Conservation (phyloP, 2,329 filamentous ascomycete genomes). For the Trichoderma aggressivum region DNA sequence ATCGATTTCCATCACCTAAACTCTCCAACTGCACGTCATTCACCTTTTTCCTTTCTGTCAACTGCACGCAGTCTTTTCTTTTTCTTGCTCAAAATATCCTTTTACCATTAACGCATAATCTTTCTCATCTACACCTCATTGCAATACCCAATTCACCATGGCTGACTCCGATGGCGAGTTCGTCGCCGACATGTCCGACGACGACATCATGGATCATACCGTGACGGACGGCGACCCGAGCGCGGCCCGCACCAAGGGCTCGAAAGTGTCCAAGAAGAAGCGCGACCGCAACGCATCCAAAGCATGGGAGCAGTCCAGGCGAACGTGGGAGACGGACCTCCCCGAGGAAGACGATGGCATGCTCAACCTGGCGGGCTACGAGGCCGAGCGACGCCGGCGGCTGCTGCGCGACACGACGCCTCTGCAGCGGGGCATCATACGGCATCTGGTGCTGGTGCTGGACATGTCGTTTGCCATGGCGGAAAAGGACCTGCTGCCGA, state of each 20-base stretch:
- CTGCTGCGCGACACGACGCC: slow-evolving; percentile 91
- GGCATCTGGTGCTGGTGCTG: slow-evolving; percentile 86
- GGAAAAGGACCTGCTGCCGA: slow-evolving; percentile 92
- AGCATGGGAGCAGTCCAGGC: slow-evolving; percentile 64
- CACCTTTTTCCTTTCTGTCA: neutral
- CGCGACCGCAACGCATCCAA: slow-evolving; percentile 44
- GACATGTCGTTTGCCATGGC: slow-evolving; percentile 93
- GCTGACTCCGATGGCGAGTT: slow-evolving; percentile 72
- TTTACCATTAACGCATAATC: neutral
- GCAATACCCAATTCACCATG: slow-evolving; percentile 44
- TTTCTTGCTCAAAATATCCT: neutral
- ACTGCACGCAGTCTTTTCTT: neutral
- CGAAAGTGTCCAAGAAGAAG: slow-evolving; percentile 32
- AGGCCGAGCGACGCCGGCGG: slow-evolving; percentile 77
- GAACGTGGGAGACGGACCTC: slow-evolving; percentile 69
- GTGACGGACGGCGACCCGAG: slow-evolving; percentile 38
- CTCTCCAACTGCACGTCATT: neutral
- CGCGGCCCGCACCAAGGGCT: slow-evolving; percentile 27
- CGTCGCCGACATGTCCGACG: slow-evolving; percentile 60
- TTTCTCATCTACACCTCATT: neutral
- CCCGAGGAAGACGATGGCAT: slow-evolving; percentile 70
- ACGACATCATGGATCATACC: slow-evolving; percentile 55
- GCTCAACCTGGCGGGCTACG: slow-evolving; percentile 72
- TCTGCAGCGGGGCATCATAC: slow-evolving; percentile 92
- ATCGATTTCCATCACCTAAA: neutral